Evolutionary conservation across 139 green algal species (phyloP), one percentile per base, ranked within the genome.

Genomic region (Auxenochlorella pyrenoidosa): DNA sequence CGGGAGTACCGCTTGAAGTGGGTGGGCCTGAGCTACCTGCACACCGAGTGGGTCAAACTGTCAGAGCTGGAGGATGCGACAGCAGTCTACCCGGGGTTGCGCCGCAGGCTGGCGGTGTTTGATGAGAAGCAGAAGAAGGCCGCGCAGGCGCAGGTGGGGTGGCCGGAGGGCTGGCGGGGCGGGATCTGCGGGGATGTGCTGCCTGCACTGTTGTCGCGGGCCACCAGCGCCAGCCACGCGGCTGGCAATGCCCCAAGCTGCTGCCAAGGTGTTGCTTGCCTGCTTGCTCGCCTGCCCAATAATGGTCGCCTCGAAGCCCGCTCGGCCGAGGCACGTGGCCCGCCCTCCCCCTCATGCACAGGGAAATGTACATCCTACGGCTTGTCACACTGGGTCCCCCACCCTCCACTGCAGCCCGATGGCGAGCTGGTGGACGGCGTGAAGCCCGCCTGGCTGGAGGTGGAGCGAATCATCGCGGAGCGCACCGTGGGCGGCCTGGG

Each of bases 381-480:
- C n/a, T n/a, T n/a, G n/a, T n/a, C n/a, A n/a, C n/a, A n/a, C n/a
- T n/a, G n/a, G n/a, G n/a, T n/a, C n/a, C n/a, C n/a, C n/a, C n/a
- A n/a, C n/a, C n/a, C n/a, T 24, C 38, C 40, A 0, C 41, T 40
- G 75, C 47, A 82, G 76, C 24, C 47, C 19, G 80, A 63, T 65
- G 63, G 75, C 24, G 80, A 85, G 19, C 38, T 85, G 40, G 80
- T 85, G 80, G 80, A 85, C 32, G 80, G 80, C 1, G 40, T 85
- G 15, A 85, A 85, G 63, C 80, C 80, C 22, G 43, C 40, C 40
- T 85, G 80, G 80, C 80, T 76, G 32, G 80, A 85, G 40, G 80
- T 85, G 60, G 80, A 85, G 80, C 59, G 80, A 2, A 43, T 85
- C 60, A 44, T 85, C 34, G 80, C 60, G 0, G 40, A 85, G 40